A percentile compares a stretch with the other conserved stretches of the same genome.
These are phyloP conservation scores for Mycena citricolor DNA, from an alignment of 1,284 basidiomycete species.

Conservation along the genomic window DNA sequence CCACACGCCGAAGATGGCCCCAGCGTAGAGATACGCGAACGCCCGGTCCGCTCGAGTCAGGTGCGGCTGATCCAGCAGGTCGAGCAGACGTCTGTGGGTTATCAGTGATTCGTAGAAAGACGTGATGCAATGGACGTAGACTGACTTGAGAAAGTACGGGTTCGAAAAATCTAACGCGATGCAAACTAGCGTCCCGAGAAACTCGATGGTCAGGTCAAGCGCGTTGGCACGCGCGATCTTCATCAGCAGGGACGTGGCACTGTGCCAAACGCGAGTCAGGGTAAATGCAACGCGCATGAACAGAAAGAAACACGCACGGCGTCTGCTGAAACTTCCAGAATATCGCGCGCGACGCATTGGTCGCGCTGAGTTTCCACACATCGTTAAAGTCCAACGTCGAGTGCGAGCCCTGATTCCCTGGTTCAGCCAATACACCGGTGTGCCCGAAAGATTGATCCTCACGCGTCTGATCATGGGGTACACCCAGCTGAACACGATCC, in stretches of 20 bases:
- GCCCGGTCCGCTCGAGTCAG: background rate
- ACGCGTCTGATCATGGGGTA: slow-evolving; percentile 70
- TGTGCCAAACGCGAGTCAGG: too few species aligned
- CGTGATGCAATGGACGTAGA: background rate
- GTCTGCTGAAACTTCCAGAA: slow-evolving; percentile 58
- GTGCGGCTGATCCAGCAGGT: slow-evolving; percentile 1
- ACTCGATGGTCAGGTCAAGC: too few species aligned
- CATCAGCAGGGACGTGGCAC: slow-evolving; percentile 44
- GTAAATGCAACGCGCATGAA: too few species aligned
- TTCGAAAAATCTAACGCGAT: too few species aligned
- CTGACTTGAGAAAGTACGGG: slow-evolving; percentile 12
- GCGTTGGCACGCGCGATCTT: slow-evolving; percentile 51
- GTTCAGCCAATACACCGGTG: background rate
- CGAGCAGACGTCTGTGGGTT: slow-evolving; percentile 8
- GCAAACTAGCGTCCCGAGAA: too few species aligned
- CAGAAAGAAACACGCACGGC: too few species aligned
- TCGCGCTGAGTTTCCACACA: slow-evolving; percentile 72
- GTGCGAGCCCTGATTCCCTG: slow-evolving; percentile 58
- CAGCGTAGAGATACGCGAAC: slow-evolving; percentile 11
- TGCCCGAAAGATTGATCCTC: too few species aligned
- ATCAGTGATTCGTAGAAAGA: background rate
- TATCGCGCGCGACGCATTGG: slow-evolving; percentile 62
- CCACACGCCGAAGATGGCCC: slow-evolving; percentile 9
- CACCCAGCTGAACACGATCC: slow-evolving; percentile 80
- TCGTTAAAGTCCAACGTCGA: slow-evolving; percentile 69